A percentile compares a stretch with the other conserved stretches of the same genome.
These are phyloP conservation scores for Dioscorea alata DNA, from an alignment of 106 monocot species.

Conservation along the genomic window DNA sequence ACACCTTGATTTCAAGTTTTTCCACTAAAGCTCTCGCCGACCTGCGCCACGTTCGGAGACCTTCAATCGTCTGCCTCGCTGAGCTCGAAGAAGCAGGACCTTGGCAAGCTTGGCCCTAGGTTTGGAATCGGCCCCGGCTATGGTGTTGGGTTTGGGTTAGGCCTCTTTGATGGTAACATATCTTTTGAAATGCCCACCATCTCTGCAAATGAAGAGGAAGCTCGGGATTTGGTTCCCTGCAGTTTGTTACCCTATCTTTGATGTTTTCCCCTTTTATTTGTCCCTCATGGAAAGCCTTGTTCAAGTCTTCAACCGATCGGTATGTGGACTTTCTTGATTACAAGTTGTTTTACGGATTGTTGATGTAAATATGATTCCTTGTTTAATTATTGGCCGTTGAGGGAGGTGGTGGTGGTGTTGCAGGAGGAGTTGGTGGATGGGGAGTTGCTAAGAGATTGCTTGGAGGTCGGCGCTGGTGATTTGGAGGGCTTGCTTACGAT, in stretches of 20 bases:
- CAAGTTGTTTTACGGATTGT: background rate
- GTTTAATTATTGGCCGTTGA: conserved; percentile 52
- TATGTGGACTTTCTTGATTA: conserved; percentile 12
- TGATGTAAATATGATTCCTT: background rate
- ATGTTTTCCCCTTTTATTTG: too few relatives aligned
- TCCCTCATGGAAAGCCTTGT: conserved; percentile 39
- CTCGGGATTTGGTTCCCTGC: too few relatives aligned
- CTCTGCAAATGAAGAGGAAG: too few relatives aligned
- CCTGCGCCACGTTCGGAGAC: too few relatives aligned
- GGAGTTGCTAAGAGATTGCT: conserved; percentile 64
- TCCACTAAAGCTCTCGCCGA: too few relatives aligned
- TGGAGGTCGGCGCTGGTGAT: conserved; percentile 64
- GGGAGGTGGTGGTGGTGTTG: conserved; percentile 60
- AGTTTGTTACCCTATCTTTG: too few relatives aligned
- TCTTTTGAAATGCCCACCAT: background rate
- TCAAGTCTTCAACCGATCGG: conserved; percentile 42
- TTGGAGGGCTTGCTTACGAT: conserved; percentile 55
- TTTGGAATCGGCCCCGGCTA: conserved; percentile 66
- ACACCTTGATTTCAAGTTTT: too few relatives aligned
- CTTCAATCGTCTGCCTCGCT: too few relatives aligned
- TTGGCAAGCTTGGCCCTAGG: conserved; percentile 63
- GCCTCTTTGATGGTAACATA: conserved; percentile 51
- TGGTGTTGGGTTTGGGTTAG: conserved; percentile 50
- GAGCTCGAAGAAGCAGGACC: conserved; percentile 30
- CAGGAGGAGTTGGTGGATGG: conserved; percentile 72